Conservation (phyloP, 2,329 filamentous ascomycete genomes). For the Epichloe elymi region DNA sequence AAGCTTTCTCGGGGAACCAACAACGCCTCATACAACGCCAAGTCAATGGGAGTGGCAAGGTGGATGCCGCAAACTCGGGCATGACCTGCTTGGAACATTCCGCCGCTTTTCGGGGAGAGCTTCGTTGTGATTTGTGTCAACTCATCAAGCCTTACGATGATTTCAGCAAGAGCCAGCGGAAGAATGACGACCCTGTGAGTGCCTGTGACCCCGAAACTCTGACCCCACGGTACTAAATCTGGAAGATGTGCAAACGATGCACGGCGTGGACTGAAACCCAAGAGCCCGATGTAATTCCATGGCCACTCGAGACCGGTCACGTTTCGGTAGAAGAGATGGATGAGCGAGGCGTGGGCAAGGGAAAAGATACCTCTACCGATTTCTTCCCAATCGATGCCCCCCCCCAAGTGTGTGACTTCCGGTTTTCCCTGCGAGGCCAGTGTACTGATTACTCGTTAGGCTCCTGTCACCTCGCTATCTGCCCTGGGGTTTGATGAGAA, state of each 20-base stretch:
- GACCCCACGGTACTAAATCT: not conserved
- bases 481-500: slow-evolving; percentile 12
- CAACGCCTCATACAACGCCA: slow-evolving; percentile 14
- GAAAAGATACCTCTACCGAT: slow-evolving; percentile 7
- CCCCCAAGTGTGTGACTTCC: slow-evolving; percentile 9
- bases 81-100: slow-evolving; percentile 25
- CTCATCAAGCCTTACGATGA: slow-evolving; percentile 14
- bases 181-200: slow-evolving; percentile 18
- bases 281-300: slow-evolving; percentile 19
- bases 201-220: not conserved
- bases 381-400: slow-evolving; percentile 14
- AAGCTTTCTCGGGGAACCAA: slow-evolving; percentile 21
- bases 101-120: slow-evolving; percentile 12
- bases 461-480: slow-evolving; percentile 13
- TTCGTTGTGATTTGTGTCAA: slow-evolving; percentile 20
- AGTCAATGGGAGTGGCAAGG: not conserved
- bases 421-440: not conserved
- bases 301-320: slow-evolving; percentile 19
- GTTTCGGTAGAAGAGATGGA: slow-evolving; percentile 18
- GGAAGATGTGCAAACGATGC: slow-evolving; percentile 22
- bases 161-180: slow-evolving; percentile 19
- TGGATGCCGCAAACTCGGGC: slow-evolving; percentile 19
- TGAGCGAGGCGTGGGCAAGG: slow-evolving; percentile 6
- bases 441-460: slow-evolving; percentile 11
- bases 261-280: slow-evolving; percentile 23